Percentiles rank a stretch among this genome's conserved stretches.
phyloP scores from a whole-genome alignment of 108 stramenopile species.

The Fistulifera pelliculosa region DNA sequence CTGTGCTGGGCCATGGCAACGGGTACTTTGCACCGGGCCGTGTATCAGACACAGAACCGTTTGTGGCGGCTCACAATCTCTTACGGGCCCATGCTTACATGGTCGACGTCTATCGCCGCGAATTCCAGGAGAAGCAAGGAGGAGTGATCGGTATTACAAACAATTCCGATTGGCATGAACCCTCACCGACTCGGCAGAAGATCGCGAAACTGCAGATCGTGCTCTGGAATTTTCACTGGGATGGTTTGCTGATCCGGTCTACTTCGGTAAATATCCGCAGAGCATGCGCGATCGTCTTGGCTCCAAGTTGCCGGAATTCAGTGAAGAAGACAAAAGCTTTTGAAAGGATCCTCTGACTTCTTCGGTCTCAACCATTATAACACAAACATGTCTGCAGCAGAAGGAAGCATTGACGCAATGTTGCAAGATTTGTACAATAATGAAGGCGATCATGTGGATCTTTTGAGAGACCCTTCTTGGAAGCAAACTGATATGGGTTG shows the following conservation, averaged over 20 bases:
- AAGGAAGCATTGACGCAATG: slow-evolving; percentile 14
- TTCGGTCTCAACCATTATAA: slow-evolving; percentile 92
- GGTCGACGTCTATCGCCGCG: slow-evolving; percentile 53
- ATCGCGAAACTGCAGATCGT: slow-evolving; percentile 67
- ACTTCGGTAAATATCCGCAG: slow-evolving; percentile 79
- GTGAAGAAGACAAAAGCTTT: slow-evolving; percentile 31
- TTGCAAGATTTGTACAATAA: slow-evolving; percentile 1
- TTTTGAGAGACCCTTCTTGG: slow-evolving; percentile 45
- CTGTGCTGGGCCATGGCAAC: slow-evolving; percentile 75
- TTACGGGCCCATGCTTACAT: slow-evolving; percentile 83
- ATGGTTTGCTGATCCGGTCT: slow-evolving; percentile 78
- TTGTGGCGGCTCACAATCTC: slow-evolving; percentile 74
- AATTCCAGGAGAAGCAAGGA: slow-evolving; percentile 32
- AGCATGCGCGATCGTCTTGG: slow-evolving; percentile 63
- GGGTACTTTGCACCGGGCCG: slow-evolving; percentile 84
- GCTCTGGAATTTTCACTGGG: slow-evolving; percentile 81
- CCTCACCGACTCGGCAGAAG: slow-evolving; percentile 25
- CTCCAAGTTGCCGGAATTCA: slow-evolving; percentile 65
- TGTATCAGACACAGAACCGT: slow-evolving; percentile 35
- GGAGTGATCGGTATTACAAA: slow-evolving; percentile 70
- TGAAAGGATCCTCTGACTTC: slow-evolving; percentile 75
- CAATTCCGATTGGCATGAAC: slow-evolving; percentile 77
- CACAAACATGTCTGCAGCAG: slow-evolving; percentile 34
- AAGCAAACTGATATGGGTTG: slow-evolving; percentile 62
- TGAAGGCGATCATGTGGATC: slow-evolving; percentile 22